Base-by-base conservation (phyloP, 805 yeast genomes). In the Candida parachauliodes region DNA sequence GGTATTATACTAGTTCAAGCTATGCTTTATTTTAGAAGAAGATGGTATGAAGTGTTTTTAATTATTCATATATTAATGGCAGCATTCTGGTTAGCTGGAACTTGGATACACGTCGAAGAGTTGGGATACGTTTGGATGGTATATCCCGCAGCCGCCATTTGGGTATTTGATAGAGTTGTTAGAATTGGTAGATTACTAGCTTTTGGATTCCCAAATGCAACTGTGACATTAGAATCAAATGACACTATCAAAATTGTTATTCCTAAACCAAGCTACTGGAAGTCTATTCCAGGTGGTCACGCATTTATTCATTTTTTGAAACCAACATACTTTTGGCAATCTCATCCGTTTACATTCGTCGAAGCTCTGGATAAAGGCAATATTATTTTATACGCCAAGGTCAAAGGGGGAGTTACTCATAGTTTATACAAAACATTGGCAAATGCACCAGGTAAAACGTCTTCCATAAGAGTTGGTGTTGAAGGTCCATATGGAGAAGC, bases 401-500 rank as follows among this genome's bases (percentile, higher is more conserved):
- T 62, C 8, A 65, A 66, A 37, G 55, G 57, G 1, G 71, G 72
- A 17, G 49, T 63, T 5, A 65, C 70, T 2, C 58, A 54, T 31
- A 53, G 60, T 4, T 49, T 65, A 14, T 53, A 51, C 37, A 51
- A 54, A 39, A 41, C 51, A 28, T 49, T 65, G 37, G 40, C 44
- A 12, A 46, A 36, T 6, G 35, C 50, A 20, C 69, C 68, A 1
- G 65, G 60, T 8, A 55, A 50, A 29, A 34, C 53, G 2, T 36
- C 54, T 3, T 43, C 16, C 14, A 51, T 65, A 27, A 48, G 65
- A 37, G 66, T 66, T 11, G 52, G 54, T 8, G 53, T 66, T 9
- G 91, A 83, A 52, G 91, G 91, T 1, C 88, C 89, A 2, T 83
- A 84, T 50, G 86, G 91, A 2, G 64, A 67, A 27, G 45, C 71